These are phyloP conservation scores for Aureobasidium namibiae DNA, from an alignment of 2,329 filamentous ascomycete species.

Conservation along the genomic window DNA sequence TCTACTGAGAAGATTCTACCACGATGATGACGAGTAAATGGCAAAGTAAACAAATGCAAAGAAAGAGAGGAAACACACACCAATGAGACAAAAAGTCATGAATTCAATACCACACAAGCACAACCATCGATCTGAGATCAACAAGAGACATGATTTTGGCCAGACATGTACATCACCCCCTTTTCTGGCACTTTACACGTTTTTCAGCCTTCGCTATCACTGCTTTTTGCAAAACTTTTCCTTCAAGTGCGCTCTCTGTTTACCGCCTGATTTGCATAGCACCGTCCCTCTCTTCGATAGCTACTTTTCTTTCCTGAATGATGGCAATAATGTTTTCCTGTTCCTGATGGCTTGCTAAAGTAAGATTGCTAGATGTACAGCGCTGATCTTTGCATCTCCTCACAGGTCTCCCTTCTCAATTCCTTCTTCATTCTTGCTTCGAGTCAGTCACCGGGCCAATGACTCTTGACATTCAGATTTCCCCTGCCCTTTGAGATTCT, in stretches of 20 bases:
- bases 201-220: background rate
- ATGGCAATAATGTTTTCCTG: background rate
- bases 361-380: background rate
- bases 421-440: too few species aligned
- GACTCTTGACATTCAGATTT: too few species aligned
- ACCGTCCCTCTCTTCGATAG: background rate
- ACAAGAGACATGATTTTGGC: background rate
- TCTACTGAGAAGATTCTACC: conserved; percentile 64
- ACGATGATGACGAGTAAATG: conserved; percentile 41
- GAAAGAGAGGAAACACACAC: background rate
- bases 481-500: too few species aligned
- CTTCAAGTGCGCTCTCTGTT: background rate
- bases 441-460: too few species aligned
- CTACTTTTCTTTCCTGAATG: background rate
- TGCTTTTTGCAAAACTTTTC: background rate
- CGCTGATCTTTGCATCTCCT: background rate
- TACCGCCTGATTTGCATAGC: background rate
- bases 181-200: background rate
- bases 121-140: background rate
- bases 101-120: background rate
- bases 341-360: background rate
- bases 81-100: conserved; percentile 8
- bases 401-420: too few species aligned
- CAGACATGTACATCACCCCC: background rate
- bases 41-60: background rate